phyloP scores from a whole-genome alignment of 2,329 filamentous ascomycete species.

The Ascocoryne sarcoides region DNA sequence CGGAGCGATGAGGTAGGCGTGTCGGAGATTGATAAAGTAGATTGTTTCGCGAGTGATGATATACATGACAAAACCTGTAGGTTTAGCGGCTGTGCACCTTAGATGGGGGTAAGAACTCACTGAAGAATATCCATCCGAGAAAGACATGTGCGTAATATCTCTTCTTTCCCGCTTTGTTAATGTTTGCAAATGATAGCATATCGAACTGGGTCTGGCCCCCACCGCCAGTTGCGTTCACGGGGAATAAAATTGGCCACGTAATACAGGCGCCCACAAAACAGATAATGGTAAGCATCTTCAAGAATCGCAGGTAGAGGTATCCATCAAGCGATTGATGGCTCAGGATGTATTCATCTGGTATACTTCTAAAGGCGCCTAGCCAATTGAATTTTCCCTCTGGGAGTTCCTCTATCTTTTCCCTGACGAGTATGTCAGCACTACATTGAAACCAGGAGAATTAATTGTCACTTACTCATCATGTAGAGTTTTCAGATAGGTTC shows the following conservation, averaged over 20 bases:
- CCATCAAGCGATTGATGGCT: slow-evolving; percentile 87
- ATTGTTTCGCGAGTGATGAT: slow-evolving; percentile 80
- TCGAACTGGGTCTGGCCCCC: slow-evolving; percentile 59
- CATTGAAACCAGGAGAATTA: not conserved
- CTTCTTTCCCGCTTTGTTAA: slow-evolving; percentile 46
- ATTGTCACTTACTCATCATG: slow-evolving; percentile 31
- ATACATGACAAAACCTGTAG: slow-evolving; percentile 68
- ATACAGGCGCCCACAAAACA: slow-evolving; percentile 75
- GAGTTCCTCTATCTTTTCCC: slow-evolving; percentile 49
- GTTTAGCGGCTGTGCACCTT: not conserved
- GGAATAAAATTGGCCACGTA: slow-evolving; percentile 72
- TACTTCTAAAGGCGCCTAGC: slow-evolving; percentile 55
- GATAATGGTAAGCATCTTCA: slow-evolving; percentile 69
- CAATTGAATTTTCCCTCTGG: slow-evolving; percentile 55
- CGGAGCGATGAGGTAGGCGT: slow-evolving; percentile 81
- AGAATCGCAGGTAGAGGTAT: slow-evolving; percentile 81
- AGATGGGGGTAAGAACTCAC: too few species aligned
- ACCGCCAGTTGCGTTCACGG: slow-evolving; percentile 78
- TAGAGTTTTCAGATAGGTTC: slow-evolving; percentile 44
- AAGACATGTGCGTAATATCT: slow-evolving; percentile 74
- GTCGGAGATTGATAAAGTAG: slow-evolving; percentile 84
- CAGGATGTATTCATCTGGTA: slow-evolving; percentile 68
- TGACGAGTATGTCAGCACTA: slow-evolving; percentile 22
- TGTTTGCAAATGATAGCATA: slow-evolving; percentile 71
- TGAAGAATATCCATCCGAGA: slow-evolving; percentile 71